Conservation (phyloP, 495 filamentous ascomycete genomes). For the Aspergillus steynii region DNA sequence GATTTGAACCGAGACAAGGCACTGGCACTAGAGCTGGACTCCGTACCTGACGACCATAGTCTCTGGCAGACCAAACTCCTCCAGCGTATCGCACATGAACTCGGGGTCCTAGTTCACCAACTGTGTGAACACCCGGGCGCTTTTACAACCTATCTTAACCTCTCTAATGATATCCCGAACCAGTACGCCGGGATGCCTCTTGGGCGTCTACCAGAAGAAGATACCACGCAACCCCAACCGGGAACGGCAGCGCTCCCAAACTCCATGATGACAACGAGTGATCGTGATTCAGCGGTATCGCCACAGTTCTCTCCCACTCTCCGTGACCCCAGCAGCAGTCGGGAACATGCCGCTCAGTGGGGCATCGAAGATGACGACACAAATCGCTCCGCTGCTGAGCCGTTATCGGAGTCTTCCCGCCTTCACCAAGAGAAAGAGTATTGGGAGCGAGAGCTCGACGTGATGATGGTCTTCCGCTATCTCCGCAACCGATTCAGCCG, state of each 20-base stretch:
- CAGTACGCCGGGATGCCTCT: conserved; percentile 58
- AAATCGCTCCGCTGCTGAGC: conserved; percentile 25
- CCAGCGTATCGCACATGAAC: conserved; percentile 80
- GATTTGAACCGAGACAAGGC: conserved; percentile 32
- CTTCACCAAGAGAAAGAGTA: conserved; percentile 61
- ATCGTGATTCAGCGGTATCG: conserved; percentile 31
- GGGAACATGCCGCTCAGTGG: conserved; percentile 61
- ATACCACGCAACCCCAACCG: conserved; percentile 12
- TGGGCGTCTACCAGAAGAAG: conserved; percentile 31
- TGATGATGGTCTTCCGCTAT: conserved; percentile 86
- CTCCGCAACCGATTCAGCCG: conserved; percentile 71
- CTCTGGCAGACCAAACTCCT: conserved; percentile 77
- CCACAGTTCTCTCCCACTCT: conserved; percentile 51
- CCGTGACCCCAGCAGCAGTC: conserved; percentile 28
- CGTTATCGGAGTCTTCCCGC: conserved; percentile 33
- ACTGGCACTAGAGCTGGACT: conserved; percentile 35
- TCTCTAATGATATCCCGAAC: conserved; percentile 40
- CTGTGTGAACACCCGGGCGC: conserved; percentile 79
- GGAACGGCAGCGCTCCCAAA: conserved; percentile 20
- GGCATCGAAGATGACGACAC: conserved; percentile 64
- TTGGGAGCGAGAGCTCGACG: conserved; percentile 85
- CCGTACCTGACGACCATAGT: conserved; percentile 43
- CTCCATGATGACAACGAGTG: conserved; percentile 23
- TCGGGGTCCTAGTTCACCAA: conserved; percentile 79
- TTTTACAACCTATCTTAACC: conserved; percentile 70